Base-by-base conservation (phyloP, 2,329 filamentous ascomycete species). In the Cladosporium phlei region DNA sequence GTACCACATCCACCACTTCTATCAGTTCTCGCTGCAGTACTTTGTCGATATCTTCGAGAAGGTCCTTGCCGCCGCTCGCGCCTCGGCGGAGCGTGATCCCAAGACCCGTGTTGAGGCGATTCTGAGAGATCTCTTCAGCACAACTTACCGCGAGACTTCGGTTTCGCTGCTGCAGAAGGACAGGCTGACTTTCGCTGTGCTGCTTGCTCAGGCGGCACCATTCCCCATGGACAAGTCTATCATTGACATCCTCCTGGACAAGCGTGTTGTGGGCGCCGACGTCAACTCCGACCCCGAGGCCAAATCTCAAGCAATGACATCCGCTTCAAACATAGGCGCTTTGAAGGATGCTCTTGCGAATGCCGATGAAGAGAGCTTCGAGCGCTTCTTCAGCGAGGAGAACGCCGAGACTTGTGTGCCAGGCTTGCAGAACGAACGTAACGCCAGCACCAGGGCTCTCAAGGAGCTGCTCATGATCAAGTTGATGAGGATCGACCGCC, bases 1-100 rank as follows among this genome's bases (percentile, higher is more conserved):
- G 48, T 91, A 97, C 68, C 94, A 96, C 64, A 83, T 98, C 66
- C 96, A 98, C 67, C 93, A 97, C 74, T 97, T 97, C 71, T 98
- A 98, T 69, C 94, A 97, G 66, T 98, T 98, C 76, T 98, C 93
- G 28, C 77, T 98, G 50, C 90, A 96, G 67, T 98, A 95, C 70
- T 98, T 98, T 71, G 79, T 95, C 46, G 87, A 96, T 65, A 98
- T 98, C 58, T 98, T 98, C 78, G 87, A 95, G 64, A 82, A 85
- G 5, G 93, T 98, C 6, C 77, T 98, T 29, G 85, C 85, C 57
- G 78, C 81, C 49, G 94, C 94, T 67, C 83, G 84, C 60, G 82
- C 81, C 50, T 84, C 93, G 54, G 80, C 95, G 68, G 60, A 63
- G 47, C 55, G 55, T 5, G 61, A 63, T 22, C 52, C 61, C 5